Percentiles rank a stretch among this genome's conserved stretches.
Evolutionary conservation across 257 asterid genomes (phyloP).

Genomic region (Schizonepeta tenuifolia): DNA sequence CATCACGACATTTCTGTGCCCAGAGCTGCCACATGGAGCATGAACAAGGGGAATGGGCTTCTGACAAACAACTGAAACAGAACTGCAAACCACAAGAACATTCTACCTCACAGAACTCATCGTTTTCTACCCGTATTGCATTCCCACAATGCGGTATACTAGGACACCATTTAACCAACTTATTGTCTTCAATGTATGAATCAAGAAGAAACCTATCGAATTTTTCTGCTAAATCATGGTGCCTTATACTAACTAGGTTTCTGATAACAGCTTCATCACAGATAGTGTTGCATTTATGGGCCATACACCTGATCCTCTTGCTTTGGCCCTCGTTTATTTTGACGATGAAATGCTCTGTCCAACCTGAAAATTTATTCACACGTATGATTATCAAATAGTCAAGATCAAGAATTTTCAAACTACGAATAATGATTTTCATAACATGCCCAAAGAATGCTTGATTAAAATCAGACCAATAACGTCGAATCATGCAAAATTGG

Average conservation of each 20-base stretch:
- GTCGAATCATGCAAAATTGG: no score
- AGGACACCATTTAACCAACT: conserved; percentile 97
- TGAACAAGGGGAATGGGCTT: conserved; percentile 98
- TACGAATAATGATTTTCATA: not conserved
- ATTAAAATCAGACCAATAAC: not conserved
- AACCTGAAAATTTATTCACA: conserved; percentile 56
- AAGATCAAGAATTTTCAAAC: not conserved
- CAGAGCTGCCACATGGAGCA: conserved; percentile 95
- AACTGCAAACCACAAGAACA: conserved; percentile 97
- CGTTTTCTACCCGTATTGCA: conserved; percentile 85
- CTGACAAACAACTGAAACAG: conserved; percentile 88
- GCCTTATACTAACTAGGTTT: conserved; percentile 62
- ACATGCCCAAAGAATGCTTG: not conserved
- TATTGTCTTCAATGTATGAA: conserved; percentile 96
- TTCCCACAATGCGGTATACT: conserved; percentile 97
- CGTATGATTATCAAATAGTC: conserved; percentile 9
- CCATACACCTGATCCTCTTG: conserved; percentile 97
- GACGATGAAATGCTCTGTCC: conserved; percentile 96
- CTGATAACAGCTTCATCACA: conserved; percentile 82
- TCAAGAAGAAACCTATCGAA: conserved; percentile 93
- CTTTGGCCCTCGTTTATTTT: conserved; percentile 97
- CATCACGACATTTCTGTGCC: conserved; percentile 90
- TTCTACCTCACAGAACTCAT: conserved; percentile 90
- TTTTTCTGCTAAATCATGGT: conserved; percentile 82
- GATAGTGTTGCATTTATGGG: conserved; percentile 82